Base-by-base conservation (phyloP, 2,329 filamentous ascomycete genomes). In the Periconia sp. region DNA sequence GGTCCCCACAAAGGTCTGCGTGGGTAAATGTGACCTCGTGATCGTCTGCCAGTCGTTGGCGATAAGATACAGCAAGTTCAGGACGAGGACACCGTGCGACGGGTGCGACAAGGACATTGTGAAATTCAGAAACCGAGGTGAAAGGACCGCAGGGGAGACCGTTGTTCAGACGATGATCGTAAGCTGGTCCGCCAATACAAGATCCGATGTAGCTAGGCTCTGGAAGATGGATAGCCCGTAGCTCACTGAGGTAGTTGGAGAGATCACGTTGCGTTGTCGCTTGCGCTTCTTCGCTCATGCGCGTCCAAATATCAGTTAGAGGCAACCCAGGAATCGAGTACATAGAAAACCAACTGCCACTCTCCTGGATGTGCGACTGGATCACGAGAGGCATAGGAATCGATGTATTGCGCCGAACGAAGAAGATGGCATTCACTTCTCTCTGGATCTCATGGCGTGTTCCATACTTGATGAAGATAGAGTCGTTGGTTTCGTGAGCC, bases 101-200 rank as follows among this genome's bases (percentile, higher is more conserved):
- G 17, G 49, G 49, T 44, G 49, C 49, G 27, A 51, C 42, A 15
- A 51, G 49, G 30, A 51, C 17, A 35, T 51, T 41, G 41, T 51
- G 41, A 31, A 51, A 51, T 20, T 37, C 42, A 17, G 41, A 33
- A 6, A 45, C 49, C 27, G 42, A 51, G 41, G 41, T 17, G 42
- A 46, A 51, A 51, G 49, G 49, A 33, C 49, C 49, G 49, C 49
- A 51, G 17, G 42, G 19, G 18, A 46, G 17, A 45, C 41, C 42
- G 35, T 51, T 46, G 49, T 51, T 51, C 23, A 51, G 49, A 23
- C 49, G 49, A 51, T 51, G 42, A 30, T 51, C 49, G 43, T 45
- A 46, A 13, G 33, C 42, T 46, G 41, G 41, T 40, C 49, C 49
- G 14, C 42, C 42, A 35, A 46, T 30, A 45, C 42, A 51, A 46